Evolutionary conservation across 2,329 filamentous ascomycete species (phyloP).

Genomic region (Neofusicoccum ribis): DNA sequence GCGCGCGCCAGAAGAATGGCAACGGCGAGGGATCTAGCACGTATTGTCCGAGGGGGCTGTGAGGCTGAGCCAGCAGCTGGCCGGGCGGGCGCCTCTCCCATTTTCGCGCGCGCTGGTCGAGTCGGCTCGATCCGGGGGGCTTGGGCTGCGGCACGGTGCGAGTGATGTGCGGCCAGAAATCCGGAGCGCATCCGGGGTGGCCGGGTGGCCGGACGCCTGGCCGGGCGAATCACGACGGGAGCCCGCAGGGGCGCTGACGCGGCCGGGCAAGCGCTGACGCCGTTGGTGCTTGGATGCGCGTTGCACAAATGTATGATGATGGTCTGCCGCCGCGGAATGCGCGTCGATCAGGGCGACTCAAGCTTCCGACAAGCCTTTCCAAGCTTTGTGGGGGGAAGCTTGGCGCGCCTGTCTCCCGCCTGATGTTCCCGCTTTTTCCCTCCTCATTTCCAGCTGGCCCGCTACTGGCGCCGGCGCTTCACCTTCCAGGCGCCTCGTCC

Average conservation of each 20-base stretch:
- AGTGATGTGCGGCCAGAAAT: background rate
- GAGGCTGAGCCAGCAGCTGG: background rate
- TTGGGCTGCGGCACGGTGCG: background rate
- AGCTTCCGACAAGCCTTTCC: constrained; percentile 5
- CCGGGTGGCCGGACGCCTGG: background rate
- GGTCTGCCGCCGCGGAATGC: no score
- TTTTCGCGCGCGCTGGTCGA: background rate
- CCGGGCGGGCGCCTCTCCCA: background rate
- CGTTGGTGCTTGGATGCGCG: background rate
- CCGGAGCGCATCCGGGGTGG: background rate
- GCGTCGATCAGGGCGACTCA: background rate
- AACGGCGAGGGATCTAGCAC: background rate
- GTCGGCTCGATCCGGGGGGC: no score
- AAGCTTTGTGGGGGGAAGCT: constrained; percentile 16
- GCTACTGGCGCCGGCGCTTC: background rate
- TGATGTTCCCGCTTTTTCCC: constrained; percentile 1
- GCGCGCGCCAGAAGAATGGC: no score
- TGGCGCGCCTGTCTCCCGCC: background rate
- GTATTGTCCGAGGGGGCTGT: constrained; percentile 3
- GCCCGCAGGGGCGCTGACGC: background rate
- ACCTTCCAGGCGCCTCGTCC: no score
- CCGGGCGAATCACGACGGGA: background rate
- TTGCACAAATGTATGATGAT: background rate
- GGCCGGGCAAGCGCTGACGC: background rate
- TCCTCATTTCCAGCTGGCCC: background rate